Conservation (phyloP, 1,284 basidiomycete genomes). For the Ceratobasidium theobromae region DNA sequence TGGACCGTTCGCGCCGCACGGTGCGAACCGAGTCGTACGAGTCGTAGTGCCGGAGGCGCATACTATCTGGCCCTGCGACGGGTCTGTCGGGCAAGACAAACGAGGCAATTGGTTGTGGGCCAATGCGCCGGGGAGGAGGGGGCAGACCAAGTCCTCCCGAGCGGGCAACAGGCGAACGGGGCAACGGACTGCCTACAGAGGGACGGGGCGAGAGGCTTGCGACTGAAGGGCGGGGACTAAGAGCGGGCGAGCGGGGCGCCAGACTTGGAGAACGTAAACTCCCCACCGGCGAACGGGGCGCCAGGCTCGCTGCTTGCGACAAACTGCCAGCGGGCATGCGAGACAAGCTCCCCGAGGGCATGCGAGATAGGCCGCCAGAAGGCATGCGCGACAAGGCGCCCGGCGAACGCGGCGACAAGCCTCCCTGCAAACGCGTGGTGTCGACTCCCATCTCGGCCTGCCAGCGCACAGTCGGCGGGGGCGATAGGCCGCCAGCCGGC, state of each 20-base stretch:
- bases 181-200: not conserved
- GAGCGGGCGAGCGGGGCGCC: too few species aligned
- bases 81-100: slow-evolving; percentile 19
- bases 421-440: not conserved
- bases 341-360: too few species aligned
- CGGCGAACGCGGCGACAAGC: too few species aligned
- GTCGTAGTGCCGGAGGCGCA: slow-evolving; percentile 7
- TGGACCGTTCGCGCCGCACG: slow-evolving; percentile 9
- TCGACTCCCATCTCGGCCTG: not conserved
- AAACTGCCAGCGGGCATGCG: too few species aligned
- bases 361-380: too few species aligned
- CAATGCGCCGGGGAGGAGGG: slow-evolving; percentile 8
- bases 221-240: too few species aligned
- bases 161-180: not conserved
- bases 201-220: not conserved
- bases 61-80: too few species aligned
- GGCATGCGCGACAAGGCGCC: too few species aligned
- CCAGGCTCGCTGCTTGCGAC: too few species aligned
- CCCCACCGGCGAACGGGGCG: too few species aligned
- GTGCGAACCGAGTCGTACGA: slow-evolving; percentile 17
- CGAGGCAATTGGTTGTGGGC: slow-evolving; percentile 24
- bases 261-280: too few species aligned
- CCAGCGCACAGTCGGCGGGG: too few species aligned
- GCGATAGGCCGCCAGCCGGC: not conserved
- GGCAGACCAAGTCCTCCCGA: not conserved